Evolutionary conservation across 768 basidiomycete species (phyloP).

Genomic region (Suillus subluteus): DNA sequence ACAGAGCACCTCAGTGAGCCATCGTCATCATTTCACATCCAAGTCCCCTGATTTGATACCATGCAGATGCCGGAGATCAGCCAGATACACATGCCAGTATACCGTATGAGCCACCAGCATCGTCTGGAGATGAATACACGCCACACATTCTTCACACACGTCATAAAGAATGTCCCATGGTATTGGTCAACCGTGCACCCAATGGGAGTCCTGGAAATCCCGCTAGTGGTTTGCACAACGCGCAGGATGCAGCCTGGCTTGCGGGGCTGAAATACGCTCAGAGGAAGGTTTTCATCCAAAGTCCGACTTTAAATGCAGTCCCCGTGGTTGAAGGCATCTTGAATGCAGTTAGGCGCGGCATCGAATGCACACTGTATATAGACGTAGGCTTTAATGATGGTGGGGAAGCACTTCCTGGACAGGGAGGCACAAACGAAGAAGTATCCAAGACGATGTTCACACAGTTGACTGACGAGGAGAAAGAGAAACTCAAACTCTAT

Average conservation of each 20-base stretch:
- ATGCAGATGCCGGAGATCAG: conserved; percentile 39
- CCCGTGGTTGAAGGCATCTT: conserved; percentile 63
- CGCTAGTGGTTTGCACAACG: conserved; percentile 45
- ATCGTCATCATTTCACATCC: neutral
- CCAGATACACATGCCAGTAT: conserved; percentile 36
- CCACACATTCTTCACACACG: conserved; percentile 63
- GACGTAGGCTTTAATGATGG: conserved; percentile 60
- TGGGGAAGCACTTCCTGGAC: conserved; percentile 65
- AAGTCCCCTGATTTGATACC: conserved; percentile 16
- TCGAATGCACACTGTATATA: conserved; percentile 63
- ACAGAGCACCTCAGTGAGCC: conserved; percentile 43
- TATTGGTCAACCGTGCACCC: conserved; percentile 64
- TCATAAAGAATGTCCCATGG: conserved; percentile 66
- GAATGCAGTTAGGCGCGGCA: conserved; percentile 61
- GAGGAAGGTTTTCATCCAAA: conserved; percentile 72
- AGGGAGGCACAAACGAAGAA: conserved; percentile 76
- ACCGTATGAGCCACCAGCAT: conserved; percentile 28
- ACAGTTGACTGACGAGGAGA: conserved; percentile 45
- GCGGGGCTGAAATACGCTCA: conserved; percentile 62
- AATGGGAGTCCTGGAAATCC: conserved; percentile 56
- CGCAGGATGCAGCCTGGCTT: conserved; percentile 73
- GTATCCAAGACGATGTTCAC: conserved; percentile 63
- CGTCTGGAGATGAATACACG: conserved; percentile 51
- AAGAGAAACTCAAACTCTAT: conserved; percentile 53
- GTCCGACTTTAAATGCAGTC: conserved; percentile 69